Percentiles rank a stretch among this genome's conserved stretches.
These are phyloP conservation scores for Suillus sp. DNA, from an alignment of 768 basidiomycete species.

Conservation along the genomic window DNA sequence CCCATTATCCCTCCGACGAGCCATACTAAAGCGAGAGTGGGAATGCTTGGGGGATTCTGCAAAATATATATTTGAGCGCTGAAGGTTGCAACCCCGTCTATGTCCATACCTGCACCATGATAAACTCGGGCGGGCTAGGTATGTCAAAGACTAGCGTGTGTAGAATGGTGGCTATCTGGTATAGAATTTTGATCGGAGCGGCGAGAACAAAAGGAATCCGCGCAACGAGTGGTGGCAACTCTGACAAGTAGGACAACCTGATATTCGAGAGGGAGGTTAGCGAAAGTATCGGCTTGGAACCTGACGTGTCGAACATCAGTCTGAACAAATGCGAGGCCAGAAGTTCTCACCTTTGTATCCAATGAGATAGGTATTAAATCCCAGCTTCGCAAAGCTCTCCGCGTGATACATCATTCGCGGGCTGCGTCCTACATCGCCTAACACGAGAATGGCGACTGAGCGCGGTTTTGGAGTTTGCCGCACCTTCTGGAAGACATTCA, in stretches of 20 bases:
- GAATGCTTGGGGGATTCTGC: constrained; percentile 96
- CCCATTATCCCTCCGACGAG: constrained; percentile 66
- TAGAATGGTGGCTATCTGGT: constrained; percentile 68
- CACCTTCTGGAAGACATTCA: constrained; percentile 21
- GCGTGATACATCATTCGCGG: constrained; percentile 99
- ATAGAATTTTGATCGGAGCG: constrained; percentile 79
- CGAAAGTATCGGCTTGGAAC: constrained; percentile 74
- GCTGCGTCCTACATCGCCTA: constrained; percentile 94
- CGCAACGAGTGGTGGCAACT: constrained; percentile 57
- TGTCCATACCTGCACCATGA: constrained; percentile 82
- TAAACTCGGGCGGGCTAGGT: constrained; percentile 72
- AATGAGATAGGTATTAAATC: constrained; percentile 77
- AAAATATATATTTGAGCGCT: not conserved
- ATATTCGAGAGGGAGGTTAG: constrained; percentile 68
- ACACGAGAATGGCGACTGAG: constrained; percentile 85
- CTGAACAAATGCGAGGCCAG: not conserved
- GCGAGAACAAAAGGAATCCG: constrained; percentile 66
- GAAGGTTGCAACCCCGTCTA: not conserved
- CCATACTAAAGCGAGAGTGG: constrained; percentile 86
- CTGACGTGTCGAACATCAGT: constrained; percentile 41
- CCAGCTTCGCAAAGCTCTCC: constrained; percentile 82
- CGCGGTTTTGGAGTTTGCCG: constrained; percentile 43
- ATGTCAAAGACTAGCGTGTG: constrained; percentile 61
- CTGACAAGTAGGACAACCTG: constrained; percentile 65
- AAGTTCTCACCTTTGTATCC: constrained; percentile 75